Evolutionary conservation across 805 yeast genomes (phyloP), one percentile per base, ranked within the genome.

Genomic region (Cyberlindnera subsufficiens): DNA sequence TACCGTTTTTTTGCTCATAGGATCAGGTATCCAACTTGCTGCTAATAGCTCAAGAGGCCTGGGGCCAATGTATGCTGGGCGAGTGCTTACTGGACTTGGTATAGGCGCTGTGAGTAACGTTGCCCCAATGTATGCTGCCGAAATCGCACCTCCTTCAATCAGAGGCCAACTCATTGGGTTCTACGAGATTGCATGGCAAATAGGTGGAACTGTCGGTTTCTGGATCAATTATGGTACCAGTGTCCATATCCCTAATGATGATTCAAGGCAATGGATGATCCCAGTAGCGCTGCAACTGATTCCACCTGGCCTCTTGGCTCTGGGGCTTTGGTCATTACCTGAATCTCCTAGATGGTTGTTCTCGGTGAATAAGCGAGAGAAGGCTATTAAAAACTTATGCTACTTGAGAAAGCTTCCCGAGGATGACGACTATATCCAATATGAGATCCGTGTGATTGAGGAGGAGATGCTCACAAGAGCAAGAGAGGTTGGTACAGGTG

Each of bases 41-140:
- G 44, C 60, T 2, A 46, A 40, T 22, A 5, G 38, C 45, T 3
- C 14, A 4, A n/a, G 60, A 55, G 72, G 71, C 1, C 60, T 74
- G 31, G 72, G 68, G 5, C 67, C 69, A 54, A 43, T 75, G 50
- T 72, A 74, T 47, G 73, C 75, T 3, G 82, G 82, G 10, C 65
- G 82, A 48, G 71, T 72, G n/a, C 47, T 63, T 20, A 55, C 67
- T 6, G 70, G 82, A 4, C 35, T 77, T 5, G 79, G 79, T 15
- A 72, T 75, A 35, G 82, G 82, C 11, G 71, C 72, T 4, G 65
- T 75, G 35, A 66, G 79, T 2, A 68, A 68, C 52, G 58, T 74
- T 43, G 77, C 75, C 2, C 78, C 80, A 5, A 65, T 72, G 42
- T 74, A 71, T 47, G 62, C 72, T 9, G 63, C 72, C 5, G 78